A percentile compares a stretch with the other conserved stretches of the same genome.
These are phyloP conservation scores for Manihot esculenta DNA, from an alignment of 441 rosid genomes.

Conservation along the genomic window DNA sequence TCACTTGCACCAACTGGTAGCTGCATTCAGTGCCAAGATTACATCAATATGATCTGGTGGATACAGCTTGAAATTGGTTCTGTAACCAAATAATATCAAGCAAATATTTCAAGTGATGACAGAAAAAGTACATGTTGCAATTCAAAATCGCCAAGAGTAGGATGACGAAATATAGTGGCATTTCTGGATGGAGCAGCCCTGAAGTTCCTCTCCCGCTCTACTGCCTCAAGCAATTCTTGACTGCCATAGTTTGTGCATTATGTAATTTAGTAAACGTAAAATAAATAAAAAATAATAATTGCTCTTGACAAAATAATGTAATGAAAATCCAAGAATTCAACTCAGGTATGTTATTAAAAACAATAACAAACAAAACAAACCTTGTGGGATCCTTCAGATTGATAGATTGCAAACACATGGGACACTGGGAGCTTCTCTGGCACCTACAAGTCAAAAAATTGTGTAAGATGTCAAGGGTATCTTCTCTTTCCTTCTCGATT, in stretches of 20 bases:
- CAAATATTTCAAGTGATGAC: constrained; percentile 3
- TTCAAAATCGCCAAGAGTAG: constrained; percentile 90
- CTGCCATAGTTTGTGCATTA: constrained; percentile 39
- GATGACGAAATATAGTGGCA: constrained; percentile 84
- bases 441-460: constrained; percentile 50
- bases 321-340: too few relatives aligned
- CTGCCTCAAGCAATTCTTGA: constrained; percentile 87
- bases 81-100: not conserved
- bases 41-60: not conserved
- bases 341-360: too few relatives aligned
- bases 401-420: constrained; percentile 87
- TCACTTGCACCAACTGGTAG: constrained; percentile 78
- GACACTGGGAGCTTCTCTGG: constrained; percentile 95
- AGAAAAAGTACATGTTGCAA: constrained; percentile 68
- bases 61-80: not conserved
- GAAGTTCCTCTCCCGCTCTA: constrained; percentile 73
- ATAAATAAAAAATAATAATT: not conserved
- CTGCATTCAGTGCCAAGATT: constrained; percentile 37
- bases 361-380: constrained; percentile 32
- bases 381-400: constrained; percentile 77
- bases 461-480: not conserved
- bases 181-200: constrained; percentile 67
- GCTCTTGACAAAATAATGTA: not conserved
- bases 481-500: not conserved
- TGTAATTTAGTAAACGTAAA: not conserved